Evolutionary conservation across 768 basidiomycete genomes (phyloP).

Genomic region (Pleurotus salmoneostramineus): DNA sequence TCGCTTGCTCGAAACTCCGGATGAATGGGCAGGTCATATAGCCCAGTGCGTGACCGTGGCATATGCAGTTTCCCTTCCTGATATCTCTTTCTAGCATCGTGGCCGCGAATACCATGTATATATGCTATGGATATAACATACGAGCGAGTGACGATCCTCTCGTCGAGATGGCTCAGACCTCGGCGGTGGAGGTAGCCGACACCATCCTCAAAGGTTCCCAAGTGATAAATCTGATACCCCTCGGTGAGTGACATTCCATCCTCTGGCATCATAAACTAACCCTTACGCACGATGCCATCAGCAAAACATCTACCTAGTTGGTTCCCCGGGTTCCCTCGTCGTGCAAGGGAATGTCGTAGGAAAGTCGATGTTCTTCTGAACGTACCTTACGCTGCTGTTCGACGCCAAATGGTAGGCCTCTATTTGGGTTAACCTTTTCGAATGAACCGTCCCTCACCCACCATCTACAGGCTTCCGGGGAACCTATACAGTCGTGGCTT

Average conservation of each 20-base stretch:
- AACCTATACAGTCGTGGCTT: constrained; percentile 1
- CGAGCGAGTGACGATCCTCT: background rate
- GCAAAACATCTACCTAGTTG: background rate
- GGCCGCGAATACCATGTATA: constrained; percentile 2
- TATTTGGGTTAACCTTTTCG: background rate
- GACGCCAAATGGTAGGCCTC: constrained; percentile 1
- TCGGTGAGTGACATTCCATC: background rate
- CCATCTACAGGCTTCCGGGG: background rate
- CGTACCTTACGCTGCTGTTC: background rate
- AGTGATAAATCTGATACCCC: background rate
- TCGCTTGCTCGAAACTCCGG: constrained; percentile 21
- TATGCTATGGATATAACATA: background rate
- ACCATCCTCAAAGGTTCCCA: background rate
- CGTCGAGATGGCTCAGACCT: constrained; percentile 1
- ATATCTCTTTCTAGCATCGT: background rate
- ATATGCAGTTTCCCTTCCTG: background rate
- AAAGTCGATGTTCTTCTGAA: background rate
- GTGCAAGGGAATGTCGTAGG: background rate
- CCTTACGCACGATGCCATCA: background rate
- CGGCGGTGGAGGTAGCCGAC: background rate
- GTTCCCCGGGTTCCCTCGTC: constrained; percentile 3
- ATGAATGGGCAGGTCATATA: constrained; percentile 18
- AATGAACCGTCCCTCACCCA: background rate
- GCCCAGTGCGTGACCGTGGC: constrained; percentile 18
- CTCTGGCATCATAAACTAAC: background rate